Conservation (phyloP, 176 grass and related monocot genomes). For the Zea mays region DNA sequence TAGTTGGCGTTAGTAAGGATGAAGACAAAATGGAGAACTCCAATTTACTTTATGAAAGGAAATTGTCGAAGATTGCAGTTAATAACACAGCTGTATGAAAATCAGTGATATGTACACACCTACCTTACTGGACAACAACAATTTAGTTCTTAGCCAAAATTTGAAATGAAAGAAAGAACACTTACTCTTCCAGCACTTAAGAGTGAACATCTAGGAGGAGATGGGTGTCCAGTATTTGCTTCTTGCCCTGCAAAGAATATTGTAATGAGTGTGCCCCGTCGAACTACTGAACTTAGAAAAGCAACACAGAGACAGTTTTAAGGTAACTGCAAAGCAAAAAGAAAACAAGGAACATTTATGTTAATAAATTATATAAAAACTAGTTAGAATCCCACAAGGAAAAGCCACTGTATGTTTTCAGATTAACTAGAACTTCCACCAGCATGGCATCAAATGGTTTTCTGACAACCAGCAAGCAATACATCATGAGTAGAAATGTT, state of each 20-base stretch:
- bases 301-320: background rate
- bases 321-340: background rate
- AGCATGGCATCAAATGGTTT: background rate
- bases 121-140: background rate
- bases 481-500: background rate
- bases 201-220: slow-evolving; percentile 75
- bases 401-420: background rate
- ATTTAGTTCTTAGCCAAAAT: background rate
- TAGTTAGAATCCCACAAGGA: background rate
- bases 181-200: slow-evolving; percentile 81
- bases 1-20: background rate
- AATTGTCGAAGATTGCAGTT: background rate
- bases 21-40: slow-evolving; percentile 1
- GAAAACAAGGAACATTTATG: background rate
- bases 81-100: background rate
- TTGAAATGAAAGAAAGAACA: slow-evolving; percentile 1
- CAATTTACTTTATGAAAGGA: background rate
- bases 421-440: background rate
- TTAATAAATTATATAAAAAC: background rate
- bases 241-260: slow-evolving; percentile 56
- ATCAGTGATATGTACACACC: background rate
- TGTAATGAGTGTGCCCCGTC: background rate
- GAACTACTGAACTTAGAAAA: background rate
- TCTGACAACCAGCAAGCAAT: background rate
- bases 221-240: slow-evolving; percentile 52